These are phyloP conservation scores for Sphaerosporella brunnea DNA, from an alignment of 495 filamentous ascomycete genomes.

Conservation along the genomic window DNA sequence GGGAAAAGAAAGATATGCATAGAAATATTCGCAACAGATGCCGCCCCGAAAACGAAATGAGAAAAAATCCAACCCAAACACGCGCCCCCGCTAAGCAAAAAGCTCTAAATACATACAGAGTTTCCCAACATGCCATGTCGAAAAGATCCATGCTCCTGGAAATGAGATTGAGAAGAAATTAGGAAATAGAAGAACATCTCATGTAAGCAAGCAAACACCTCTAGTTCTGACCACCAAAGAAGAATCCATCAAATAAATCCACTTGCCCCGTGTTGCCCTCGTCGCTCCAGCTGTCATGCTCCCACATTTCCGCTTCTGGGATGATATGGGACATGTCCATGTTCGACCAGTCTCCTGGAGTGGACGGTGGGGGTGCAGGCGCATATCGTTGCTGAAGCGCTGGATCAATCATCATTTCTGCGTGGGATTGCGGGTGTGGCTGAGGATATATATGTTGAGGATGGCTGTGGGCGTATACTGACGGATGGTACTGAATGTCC, in stretches of 20 bases:
- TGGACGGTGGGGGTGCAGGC: background rate
- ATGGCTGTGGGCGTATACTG: constrained; percentile 4
- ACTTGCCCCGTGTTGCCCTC: constrained; percentile 30
- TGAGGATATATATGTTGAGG: constrained; percentile 13
- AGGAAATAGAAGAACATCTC: too few species aligned
- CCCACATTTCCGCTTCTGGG: constrained; percentile 5
- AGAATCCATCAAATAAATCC: constrained; percentile 56
- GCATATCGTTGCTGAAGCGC: constrained; percentile 15
- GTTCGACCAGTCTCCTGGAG: constrained; percentile 15
- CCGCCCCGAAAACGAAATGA: too few species aligned
- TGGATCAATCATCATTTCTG: constrained; percentile 24
- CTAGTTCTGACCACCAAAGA: constrained; percentile 13
- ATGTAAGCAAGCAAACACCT: too few species aligned
- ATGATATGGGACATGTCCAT: constrained; percentile 22
- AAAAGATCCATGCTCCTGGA: too few species aligned
- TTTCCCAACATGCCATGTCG: too few species aligned
- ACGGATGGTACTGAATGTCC: constrained; percentile 7
- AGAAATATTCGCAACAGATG: too few species aligned
- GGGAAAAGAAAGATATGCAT: too few species aligned
- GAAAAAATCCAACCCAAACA: too few species aligned
- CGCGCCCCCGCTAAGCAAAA: too few species aligned
- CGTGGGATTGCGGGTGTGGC: constrained; percentile 2
- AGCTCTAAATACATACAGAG: too few species aligned
- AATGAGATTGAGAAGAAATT: too few species aligned
- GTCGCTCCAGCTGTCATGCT: constrained; percentile 7